Evolutionary conservation across 2,329 filamentous ascomycete genomes (phyloP).

Genomic region (Daldinia eschscholtzii): DNA sequence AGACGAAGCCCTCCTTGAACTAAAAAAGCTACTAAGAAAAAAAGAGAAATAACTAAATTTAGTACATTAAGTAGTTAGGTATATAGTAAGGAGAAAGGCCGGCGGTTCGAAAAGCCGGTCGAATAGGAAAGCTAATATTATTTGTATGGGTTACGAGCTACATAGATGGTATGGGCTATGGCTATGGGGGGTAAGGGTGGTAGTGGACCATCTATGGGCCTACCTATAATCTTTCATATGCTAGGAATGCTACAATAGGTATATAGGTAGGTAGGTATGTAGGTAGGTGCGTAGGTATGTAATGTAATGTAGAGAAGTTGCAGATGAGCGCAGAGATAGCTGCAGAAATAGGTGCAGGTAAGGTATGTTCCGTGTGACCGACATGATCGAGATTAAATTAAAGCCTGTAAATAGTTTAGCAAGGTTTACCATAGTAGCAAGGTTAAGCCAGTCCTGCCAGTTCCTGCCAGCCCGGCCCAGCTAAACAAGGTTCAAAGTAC

Average conservation of each 20-base stretch:
- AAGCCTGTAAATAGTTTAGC: constrained; percentile 18
- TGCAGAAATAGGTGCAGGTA: constrained; percentile 5
- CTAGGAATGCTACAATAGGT: no score
- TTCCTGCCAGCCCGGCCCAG: neutral
- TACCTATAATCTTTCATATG: no score
- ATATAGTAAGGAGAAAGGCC: neutral
- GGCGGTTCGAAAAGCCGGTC: constrained; percentile 8
- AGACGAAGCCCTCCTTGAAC: neutral
- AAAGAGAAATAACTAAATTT: constrained; percentile 11
- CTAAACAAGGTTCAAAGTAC: constrained; percentile 10
- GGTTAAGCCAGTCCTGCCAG: no score
- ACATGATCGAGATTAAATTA: constrained; percentile 39
- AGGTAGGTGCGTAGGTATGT: neutral
- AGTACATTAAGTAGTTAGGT: neutral
- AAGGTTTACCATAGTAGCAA: neutral
- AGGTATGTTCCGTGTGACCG: constrained; percentile 34
- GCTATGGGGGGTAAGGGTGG: neutral
- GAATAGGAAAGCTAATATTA: constrained; percentile 2
- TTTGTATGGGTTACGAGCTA: constrained; percentile 3
- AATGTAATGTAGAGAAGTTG: constrained; percentile 5
- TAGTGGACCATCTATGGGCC: no score
- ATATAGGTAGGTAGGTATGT: no score
- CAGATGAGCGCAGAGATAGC: constrained; percentile 10
- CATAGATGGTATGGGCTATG: neutral
- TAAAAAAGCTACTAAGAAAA: constrained; percentile 7